phyloP scores from a whole-genome alignment of 768 basidiomycete genomes.

The Amanita pseudoporphyria region DNA sequence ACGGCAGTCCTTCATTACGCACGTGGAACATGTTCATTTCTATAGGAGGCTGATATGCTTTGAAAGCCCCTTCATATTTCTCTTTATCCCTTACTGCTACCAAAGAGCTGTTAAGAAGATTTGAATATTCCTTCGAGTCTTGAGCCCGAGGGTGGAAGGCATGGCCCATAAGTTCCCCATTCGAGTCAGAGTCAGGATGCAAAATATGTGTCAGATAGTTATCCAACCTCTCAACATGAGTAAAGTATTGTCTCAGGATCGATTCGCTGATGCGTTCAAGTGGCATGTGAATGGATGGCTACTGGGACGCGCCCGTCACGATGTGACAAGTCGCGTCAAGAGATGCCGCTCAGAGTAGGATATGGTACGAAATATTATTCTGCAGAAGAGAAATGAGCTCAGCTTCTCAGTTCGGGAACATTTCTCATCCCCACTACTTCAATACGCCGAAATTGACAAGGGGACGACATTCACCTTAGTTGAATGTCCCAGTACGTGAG shows the following conservation, averaged over 20 bases:
- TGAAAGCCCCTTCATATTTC: not conserved
- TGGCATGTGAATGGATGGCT: constrained; percentile 11
- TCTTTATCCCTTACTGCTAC: constrained; percentile 28
- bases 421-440: constrained; percentile 87
- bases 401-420: constrained; percentile 61
- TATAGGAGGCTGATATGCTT: constrained; percentile 3
- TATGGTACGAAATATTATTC: constrained; percentile 27
- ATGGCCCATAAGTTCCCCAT: not conserved
- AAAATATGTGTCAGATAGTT: constrained; percentile 31
- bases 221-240: constrained; percentile 27
- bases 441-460: constrained; percentile 63
- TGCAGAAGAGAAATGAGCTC: not conserved
- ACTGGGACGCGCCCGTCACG: not conserved
- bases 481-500: constrained; percentile 72
- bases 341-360: constrained; percentile 26
- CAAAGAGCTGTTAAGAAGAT: constrained; percentile 36
- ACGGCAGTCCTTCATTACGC: not conserved
- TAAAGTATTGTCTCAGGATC: constrained; percentile 36
- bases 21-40: constrained; percentile 45
- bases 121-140: constrained; percentile 20
- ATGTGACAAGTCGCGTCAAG: constrained; percentile 1
- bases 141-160: constrained; percentile 7
- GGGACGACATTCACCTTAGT: constrained; percentile 72
- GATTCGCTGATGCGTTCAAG: constrained; percentile 12
- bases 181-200: constrained; percentile 6